Percentiles rank a stretch among this genome's conserved stretches.
These are phyloP conservation scores for Sarocladium strictum DNA, from an alignment of 2,329 filamentous ascomycete genomes.

Conservation along the genomic window DNA sequence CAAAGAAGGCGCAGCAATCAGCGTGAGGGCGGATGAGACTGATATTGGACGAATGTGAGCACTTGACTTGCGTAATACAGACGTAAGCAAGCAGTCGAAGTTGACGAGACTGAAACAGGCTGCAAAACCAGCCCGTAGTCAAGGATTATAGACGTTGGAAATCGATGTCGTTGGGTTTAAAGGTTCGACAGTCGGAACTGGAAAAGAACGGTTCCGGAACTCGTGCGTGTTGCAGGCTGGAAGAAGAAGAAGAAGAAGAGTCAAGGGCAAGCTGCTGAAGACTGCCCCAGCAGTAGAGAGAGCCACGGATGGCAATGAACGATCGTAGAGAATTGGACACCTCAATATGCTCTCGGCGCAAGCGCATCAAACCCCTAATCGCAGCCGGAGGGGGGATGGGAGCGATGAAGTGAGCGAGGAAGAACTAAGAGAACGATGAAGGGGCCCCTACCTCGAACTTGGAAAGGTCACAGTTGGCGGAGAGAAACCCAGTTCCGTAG, in stretches of 20 bases:
- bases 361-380: conserved; percentile 3
- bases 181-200: not conserved
- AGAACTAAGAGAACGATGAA: not conserved
- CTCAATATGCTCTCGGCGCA: conserved; percentile 2
- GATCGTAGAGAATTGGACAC: conserved; percentile 7
- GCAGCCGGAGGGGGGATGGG: not conserved
- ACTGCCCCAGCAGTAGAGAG: not conserved
- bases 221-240: not conserved
- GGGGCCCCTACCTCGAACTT: not conserved
- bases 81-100: not conserved
- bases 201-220: not conserved
- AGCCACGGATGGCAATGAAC: conserved; percentile 1
- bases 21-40: not conserved
- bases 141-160: not conserved
- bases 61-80: not conserved
- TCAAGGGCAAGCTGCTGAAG: not conserved
- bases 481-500: too few relatives aligned
- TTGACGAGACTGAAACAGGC: not conserved
- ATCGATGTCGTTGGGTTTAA: not conserved
- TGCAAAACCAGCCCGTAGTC: not conserved
- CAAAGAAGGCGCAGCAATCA: not conserved
- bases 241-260: not conserved
- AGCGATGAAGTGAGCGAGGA: not conserved
- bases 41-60: not conserved
- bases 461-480: not conserved